Base-by-base conservation (phyloP, 2,329 filamentous ascomycete species). In the Colletotrichum falcatum region DNA sequence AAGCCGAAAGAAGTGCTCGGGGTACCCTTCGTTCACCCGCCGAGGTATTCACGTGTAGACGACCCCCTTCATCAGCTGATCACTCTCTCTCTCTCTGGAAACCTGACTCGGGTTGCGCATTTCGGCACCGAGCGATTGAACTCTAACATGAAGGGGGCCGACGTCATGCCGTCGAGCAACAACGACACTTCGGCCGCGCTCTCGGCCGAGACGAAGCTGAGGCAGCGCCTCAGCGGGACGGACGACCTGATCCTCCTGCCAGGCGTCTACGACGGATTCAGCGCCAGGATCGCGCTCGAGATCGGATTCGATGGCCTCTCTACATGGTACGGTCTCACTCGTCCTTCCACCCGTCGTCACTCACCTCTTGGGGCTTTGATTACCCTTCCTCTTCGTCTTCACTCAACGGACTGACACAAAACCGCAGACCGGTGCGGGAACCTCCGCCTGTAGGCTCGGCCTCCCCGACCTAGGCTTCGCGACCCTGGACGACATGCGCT, bases 221-320 rank as follows among this genome's bases (percentile, higher is more conserved):
- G 83, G 56, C 76, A 80, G 54, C 80, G 81, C 61, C 75, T 86
- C 18, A 37, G 30, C 12, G 79, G 83, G 23, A 74, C 78, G 18
- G 76, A 80, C 37, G 79, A 82, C 58, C 80, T 86, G 54, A 75
- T 92, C 48, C 83, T 91, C 3, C 89, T 87, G 61, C 90, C 90
- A 0, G 90, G 90, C 39, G 90, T 92, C 2, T 91, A 91, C 75
- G 90, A 93, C 82, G 90, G 90, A 16, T 85, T 91, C 65, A 89
- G 88, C 2, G 89, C 90, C 0, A 83, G 90, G 1, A 86, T 92
- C 66, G 89, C 90, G 1, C 82, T 91, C 28, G 81, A 84, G 51
- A 82, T 88, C n/a, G 90, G 89, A 6, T 91, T 91, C 70, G 86
- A 91, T 56, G 86, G 84, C 66, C 77, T 92, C 77, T 92, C 48